These are phyloP conservation scores for Fomitopsis pulvina DNA, from an alignment of 768 basidiomycete species.

Conservation along the genomic window DNA sequence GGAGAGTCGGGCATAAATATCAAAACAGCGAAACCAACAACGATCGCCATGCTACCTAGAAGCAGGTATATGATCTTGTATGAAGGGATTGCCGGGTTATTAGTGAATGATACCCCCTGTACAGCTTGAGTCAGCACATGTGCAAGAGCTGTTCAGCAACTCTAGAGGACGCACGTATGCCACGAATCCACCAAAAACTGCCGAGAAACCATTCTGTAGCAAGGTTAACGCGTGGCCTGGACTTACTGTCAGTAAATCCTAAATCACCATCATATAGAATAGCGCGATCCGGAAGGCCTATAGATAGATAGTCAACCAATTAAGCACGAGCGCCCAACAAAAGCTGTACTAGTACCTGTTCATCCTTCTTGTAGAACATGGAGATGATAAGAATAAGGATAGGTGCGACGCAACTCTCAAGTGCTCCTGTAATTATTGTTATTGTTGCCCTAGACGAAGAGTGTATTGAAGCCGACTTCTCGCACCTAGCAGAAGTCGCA, in stretches of 20 bases:
- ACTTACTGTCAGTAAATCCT: too few relatives aligned
- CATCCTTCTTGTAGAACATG: slow-evolving; percentile 67
- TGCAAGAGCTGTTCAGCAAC: too few relatives aligned
- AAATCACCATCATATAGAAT: slow-evolving; percentile 60
- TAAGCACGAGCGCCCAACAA: not conserved
- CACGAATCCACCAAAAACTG: slow-evolving; percentile 55
- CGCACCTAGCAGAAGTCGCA: slow-evolving; percentile 55
- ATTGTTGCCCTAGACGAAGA: not conserved
- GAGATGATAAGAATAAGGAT: slow-evolving; percentile 56
- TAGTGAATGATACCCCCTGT: slow-evolving; percentile 15
- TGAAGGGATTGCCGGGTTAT: slow-evolving; percentile 36
- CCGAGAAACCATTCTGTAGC: slow-evolving; percentile 13
- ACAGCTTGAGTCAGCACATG: too few relatives aligned
- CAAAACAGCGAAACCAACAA: slow-evolving; percentile 49
- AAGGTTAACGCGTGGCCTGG: not conserved
- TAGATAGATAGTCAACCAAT: not conserved
- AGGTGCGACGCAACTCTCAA: slow-evolving; percentile 60
- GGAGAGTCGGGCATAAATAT: slow-evolving; percentile 65
- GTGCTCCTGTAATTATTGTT: slow-evolving; percentile 42
- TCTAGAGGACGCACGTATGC: slow-evolving; percentile 33
- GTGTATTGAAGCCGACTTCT: not conserved
- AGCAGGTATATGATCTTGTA: slow-evolving; percentile 60
- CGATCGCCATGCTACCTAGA: slow-evolving; percentile 52
- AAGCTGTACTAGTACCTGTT: slow-evolving; percentile 34
- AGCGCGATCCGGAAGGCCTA: slow-evolving; percentile 56